These are phyloP conservation scores for Cucurbita moschata DNA, from an alignment of 306 rosid genomes.

Conservation along the genomic window DNA sequence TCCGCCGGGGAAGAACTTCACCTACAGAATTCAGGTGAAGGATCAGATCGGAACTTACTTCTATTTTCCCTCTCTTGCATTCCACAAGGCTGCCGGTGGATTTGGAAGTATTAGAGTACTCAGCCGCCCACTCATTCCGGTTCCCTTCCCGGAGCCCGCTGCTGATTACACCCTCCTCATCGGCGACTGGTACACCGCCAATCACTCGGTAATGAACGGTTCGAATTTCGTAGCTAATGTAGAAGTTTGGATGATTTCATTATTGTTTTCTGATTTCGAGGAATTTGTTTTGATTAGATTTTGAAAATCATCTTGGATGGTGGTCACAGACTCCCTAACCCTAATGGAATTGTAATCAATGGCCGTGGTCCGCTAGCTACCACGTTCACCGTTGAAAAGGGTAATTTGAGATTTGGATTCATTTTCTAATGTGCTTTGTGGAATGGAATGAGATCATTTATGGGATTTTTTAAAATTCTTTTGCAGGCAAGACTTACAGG, in stretches of 20 bases:
- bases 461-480: neutral
- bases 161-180: slow-evolving; percentile 54
- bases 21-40: slow-evolving; percentile 74
- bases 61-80: slow-evolving; percentile 77
- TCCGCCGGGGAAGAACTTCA: slow-evolving; percentile 80
- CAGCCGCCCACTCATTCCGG: slow-evolving; percentile 79
- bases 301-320: slow-evolving; percentile 40
- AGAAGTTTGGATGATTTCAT: neutral
- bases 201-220: slow-evolving; percentile 38
- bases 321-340: slow-evolving; percentile 69
- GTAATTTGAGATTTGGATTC: slow-evolving; percentile 16
- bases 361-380: slow-evolving; percentile 51
- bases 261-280: neutral
- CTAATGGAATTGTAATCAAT: slow-evolving; percentile 55
- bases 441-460: neutral
- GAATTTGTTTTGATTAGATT: slow-evolving; percentile 21
- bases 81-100: slow-evolving; percentile 89
- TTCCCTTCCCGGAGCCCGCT: slow-evolving; percentile 79
- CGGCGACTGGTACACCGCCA: slow-evolving; percentile 74
- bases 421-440: neutral
- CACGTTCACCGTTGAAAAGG: slow-evolving; percentile 55
- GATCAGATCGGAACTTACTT: slow-evolving; percentile 83
- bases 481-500: slow-evolving; percentile 75
- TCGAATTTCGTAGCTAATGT: neutral
- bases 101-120: slow-evolving; percentile 66